Evolutionary conservation across 1,284 basidiomycete species (phyloP).

Genomic region (Ganoderma lucidum): DNA sequence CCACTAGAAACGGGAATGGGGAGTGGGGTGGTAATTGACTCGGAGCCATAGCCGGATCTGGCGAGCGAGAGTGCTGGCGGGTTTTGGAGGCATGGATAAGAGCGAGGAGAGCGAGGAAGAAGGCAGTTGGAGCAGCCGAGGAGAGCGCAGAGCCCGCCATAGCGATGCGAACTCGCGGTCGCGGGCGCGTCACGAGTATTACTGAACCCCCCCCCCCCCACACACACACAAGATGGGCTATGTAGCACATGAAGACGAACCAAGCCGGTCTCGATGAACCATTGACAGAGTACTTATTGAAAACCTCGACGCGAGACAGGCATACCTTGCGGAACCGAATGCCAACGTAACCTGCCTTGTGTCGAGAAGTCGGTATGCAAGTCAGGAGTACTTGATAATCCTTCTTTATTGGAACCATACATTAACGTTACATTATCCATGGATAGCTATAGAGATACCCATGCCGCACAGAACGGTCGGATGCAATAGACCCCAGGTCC

Average conservation of each 20-base stretch:
- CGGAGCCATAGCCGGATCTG: too few relatives aligned
- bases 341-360: slow-evolving; percentile 13
- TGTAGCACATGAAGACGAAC: slow-evolving; percentile 69
- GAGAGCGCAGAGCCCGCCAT: too few relatives aligned
- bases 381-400: slow-evolving; percentile 38
- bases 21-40: too few relatives aligned
- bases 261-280: slow-evolving; percentile 80
- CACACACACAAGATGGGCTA: slow-evolving; percentile 61
- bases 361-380: slow-evolving; percentile 58
- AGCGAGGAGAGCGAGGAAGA: too few relatives aligned
- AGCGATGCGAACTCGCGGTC: too few relatives aligned
- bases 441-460: slow-evolving; percentile 16
- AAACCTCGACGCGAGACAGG: slow-evolving; percentile 80
- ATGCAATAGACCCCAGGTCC: slow-evolving; percentile 1
- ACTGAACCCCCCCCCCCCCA: neutral
- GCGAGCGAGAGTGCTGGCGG: too few relatives aligned
- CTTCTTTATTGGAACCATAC: neutral
- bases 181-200: neutral
- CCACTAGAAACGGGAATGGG: too few relatives aligned
- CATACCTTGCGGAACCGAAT: slow-evolving; percentile 42
- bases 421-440: slow-evolving; percentile 15
- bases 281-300: slow-evolving; percentile 87
- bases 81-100: too few relatives aligned
- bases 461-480: slow-evolving; percentile 13
- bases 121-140: too few relatives aligned